Evolutionary conservation across 2,329 filamentous ascomycete species (phyloP).

Genomic region (Monosporascus ibericus): DNA sequence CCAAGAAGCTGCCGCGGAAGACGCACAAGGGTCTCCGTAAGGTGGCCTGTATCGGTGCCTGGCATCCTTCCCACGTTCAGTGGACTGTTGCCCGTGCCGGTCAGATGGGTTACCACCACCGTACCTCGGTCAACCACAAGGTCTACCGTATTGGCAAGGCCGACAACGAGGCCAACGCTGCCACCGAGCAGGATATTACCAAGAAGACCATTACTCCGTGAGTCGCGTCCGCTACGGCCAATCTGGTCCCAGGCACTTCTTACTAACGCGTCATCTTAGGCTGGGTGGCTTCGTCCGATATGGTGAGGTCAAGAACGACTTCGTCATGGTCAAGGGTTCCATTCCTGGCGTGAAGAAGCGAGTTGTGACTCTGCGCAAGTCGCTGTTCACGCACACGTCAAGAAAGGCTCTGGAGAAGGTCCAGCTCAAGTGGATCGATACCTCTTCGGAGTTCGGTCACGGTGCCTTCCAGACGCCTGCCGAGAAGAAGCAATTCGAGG

Average conservation of each 20-base stretch:
- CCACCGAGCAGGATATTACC: slow-evolving; percentile 92
- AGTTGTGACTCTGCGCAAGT: slow-evolving; percentile 97
- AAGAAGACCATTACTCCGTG: slow-evolving; percentile 99
- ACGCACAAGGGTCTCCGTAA: slow-evolving; percentile 99
- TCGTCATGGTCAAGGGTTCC: slow-evolving; percentile 94
- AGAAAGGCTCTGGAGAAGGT: slow-evolving; percentile 97
- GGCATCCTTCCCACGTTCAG: slow-evolving; percentile 99
- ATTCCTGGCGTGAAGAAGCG: slow-evolving; percentile 99
- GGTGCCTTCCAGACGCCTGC: slow-evolving; percentile 97
- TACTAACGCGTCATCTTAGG: slow-evolving; percentile 45
- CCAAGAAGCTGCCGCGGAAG: slow-evolving; percentile 99
- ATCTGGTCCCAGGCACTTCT: neutral
- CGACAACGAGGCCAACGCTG: slow-evolving; percentile 82
- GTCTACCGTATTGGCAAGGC: slow-evolving; percentile 97
- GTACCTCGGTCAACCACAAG: slow-evolving; percentile 99
- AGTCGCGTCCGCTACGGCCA: slow-evolving; percentile 37
- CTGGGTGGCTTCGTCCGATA: slow-evolving; percentile 99
- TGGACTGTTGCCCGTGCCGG: slow-evolving; percentile 99
- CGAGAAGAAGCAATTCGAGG: slow-evolving; percentile 97
- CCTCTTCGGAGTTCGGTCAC: slow-evolving; percentile 99
- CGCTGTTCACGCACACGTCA: slow-evolving; percentile 95
- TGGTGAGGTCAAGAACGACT: slow-evolving; percentile 99
- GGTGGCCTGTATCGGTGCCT: slow-evolving; percentile 99
- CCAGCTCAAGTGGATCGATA: slow-evolving; percentile 99
- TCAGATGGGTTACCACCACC: slow-evolving; percentile 99